Base-by-base conservation (phyloP, 495 filamentous ascomycete species). In the Parathielavia hyrcaniae region DNA sequence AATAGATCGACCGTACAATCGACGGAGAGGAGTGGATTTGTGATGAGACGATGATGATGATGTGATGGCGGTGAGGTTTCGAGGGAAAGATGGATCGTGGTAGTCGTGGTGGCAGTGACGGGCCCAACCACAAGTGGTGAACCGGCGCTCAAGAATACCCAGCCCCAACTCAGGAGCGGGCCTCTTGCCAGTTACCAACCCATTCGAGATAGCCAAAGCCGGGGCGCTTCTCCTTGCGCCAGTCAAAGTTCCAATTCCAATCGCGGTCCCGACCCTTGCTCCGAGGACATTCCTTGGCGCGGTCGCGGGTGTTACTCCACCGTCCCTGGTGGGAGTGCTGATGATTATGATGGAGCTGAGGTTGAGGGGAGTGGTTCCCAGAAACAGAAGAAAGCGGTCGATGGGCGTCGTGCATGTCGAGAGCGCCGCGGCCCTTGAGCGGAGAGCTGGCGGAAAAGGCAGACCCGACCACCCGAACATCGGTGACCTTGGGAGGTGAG, bases 181-280 rank as follows among this genome's bases (percentile, higher is more conserved):
- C 64, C 50, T 88, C 84, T 65, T 87, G 80, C 87, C 88, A 93
- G 71, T 85, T 88, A 75, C 89, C 91, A 81, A 95, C 88, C 80
- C 90, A 91, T 79, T 91, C 89, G 68, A 87, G 72, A 69, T 90
- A 89, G 65, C 84, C 84, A 67, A 87, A 81, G 67, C 85, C 75
- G 64, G 77, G 77, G 62, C 79, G 82, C 65, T 83, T 81, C 62
- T 84, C 77, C 61, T 79, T 83, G 61, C 87, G 87, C 87, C 87
- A 90, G 64, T 71, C 67, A 44, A 67, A 65, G 59, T 85, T 83
- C 63, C 77, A 78, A 61, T 79, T 75, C 70, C 71, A 77, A 64
- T 81, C 79, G 67, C 79, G 61, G 51, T 81, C 78, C 58, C 78
- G 67, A 53, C 75, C 72, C 64, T 74, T 73, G 56, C 58, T 75